Base-by-base conservation (phyloP, 305 asterid genomes). In the Solanum chacoense region DNA sequence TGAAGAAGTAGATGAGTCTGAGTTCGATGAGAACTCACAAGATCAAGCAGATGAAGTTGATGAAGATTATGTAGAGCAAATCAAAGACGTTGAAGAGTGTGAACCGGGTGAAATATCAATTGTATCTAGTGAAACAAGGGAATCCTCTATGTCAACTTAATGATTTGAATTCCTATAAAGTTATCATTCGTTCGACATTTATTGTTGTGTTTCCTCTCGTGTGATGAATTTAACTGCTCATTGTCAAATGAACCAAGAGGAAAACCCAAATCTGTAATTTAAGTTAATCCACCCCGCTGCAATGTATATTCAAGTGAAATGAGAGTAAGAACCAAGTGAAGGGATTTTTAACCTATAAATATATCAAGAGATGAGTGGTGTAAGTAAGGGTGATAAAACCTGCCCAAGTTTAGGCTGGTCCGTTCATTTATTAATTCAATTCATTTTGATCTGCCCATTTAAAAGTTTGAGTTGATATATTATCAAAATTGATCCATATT, bases 1-100 rank as follows among this genome's bases (percentile, higher is more conserved):
- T 11, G 89, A 91, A 34, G 42, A 45, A 72, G 92, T 90, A 87
- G 90, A 84, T 88, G 85, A 89, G 45, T 42, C 90, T 69, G 89
- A 87, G 84, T 91, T 91, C 36, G 40, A 83, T 10, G 24, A 29
- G 91, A 88, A 87, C 87, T 88, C 88, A 50, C 91, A 92, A 86
- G 93, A 69, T 86, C 84, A 81, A 80, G 32, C 50, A 69, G 77
- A 87, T 76, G 87, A 86, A 63, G 87, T 80, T 71, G 91, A 88
- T 38, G 86, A 50, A 50, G 87, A 83, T 20, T 31, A 31, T 83
- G 31, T 83, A 31, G 87, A 83, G 73, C 42, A 50, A 50, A 28
- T 50, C 42, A 55, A 20, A 85, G 88, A 85, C 18, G 86, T 75
- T 35, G 26, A 36, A 73, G 32, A 87, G 63, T 18, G 26, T 90